Percentiles rank a stretch among this genome's conserved stretches.
phyloP scores from a whole-genome alignment of 495 filamentous ascomycete species.

The Aspergillus wentii region DNA sequence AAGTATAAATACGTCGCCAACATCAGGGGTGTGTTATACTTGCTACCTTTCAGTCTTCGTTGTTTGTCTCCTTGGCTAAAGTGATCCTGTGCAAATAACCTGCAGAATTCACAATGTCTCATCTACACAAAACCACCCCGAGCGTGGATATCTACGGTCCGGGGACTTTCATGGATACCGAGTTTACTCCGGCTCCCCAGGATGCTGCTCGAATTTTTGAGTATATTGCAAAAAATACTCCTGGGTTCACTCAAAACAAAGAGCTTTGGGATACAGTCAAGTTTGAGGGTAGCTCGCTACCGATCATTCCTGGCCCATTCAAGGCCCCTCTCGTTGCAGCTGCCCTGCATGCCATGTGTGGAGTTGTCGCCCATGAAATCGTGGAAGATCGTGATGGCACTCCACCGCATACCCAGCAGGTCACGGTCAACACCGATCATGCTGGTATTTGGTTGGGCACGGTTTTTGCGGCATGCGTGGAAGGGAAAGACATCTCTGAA shows the following conservation, averaged over 20 bases:
- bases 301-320: slow-evolving; percentile 22
- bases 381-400: slow-evolving; percentile 19
- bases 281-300: slow-evolving; percentile 20
- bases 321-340: slow-evolving; percentile 21
- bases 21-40: no score
- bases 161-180: slow-evolving; percentile 23
- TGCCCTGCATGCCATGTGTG: slow-evolving; percentile 25
- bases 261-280: slow-evolving; percentile 18
- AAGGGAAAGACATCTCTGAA: slow-evolving; percentile 13
- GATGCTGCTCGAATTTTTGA: slow-evolving; percentile 23
- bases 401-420: slow-evolving; percentile 4
- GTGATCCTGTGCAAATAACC: no score
- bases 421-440: slow-evolving; percentile 24
- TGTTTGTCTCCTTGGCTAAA: no score
- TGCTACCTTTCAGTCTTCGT: no score
- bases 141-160: slow-evolving; percentile 21
- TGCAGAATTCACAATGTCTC: no score
- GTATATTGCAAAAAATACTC: slow-evolving; percentile 15
- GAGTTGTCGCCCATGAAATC: slow-evolving; percentile 23
- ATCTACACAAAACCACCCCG: slow-evolving; percentile 17
- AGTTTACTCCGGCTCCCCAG: slow-evolving; percentile 15
- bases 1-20: no score
- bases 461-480: slow-evolving; percentile 12
- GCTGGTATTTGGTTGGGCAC: slow-evolving; percentile 25
- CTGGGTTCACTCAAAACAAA: slow-evolving; percentile 20